phyloP scores from a whole-genome alignment of 208 protist genomes.

The Leishmania aethiopica region DNA sequence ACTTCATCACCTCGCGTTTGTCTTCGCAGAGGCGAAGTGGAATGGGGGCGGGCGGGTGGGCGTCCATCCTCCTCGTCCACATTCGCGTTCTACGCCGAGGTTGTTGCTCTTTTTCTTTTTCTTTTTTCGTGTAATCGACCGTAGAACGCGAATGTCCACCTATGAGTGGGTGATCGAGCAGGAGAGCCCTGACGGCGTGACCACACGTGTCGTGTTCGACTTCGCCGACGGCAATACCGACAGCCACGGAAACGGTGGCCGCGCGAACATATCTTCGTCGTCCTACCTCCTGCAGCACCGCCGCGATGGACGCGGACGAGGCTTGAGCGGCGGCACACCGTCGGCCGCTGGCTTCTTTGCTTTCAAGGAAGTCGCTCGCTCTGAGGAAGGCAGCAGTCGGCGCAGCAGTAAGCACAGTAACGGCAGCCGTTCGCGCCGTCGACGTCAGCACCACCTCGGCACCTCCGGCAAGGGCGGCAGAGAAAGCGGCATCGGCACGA shows the following conservation, averaged over 20 bases:
- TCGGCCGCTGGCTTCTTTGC: neutral
- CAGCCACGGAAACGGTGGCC: constrained; percentile 1
- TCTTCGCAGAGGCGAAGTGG: neutral
- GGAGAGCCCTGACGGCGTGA: constrained; percentile 35
- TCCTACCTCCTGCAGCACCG: neutral
- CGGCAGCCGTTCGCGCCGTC: constrained; percentile 14
- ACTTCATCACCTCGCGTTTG: neutral
- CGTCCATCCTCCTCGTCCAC: neutral
- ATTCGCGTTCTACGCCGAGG: neutral
- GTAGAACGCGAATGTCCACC: constrained; percentile 21
- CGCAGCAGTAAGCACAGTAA: constrained; percentile 46
- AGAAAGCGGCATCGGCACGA: constrained; percentile 8
- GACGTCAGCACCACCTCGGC: constrained; percentile 7
- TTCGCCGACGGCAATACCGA: constrained; percentile 16
- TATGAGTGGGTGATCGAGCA: constrained; percentile 55
- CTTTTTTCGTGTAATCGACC: neutral
- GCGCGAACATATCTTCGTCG: neutral
- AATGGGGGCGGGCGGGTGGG: neutral
- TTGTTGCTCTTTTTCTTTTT: neutral
- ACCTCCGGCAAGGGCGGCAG: constrained; percentile 13
- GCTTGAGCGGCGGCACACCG: neutral
- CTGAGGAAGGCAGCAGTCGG: constrained; percentile 47
- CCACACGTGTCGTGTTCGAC: constrained; percentile 41
- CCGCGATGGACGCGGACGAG: constrained; percentile 7
- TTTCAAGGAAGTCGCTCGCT: constrained; percentile 12